Evolutionary conservation across 352 stramenopile species (phyloP), one percentile per base, ranked within the genome.

Genomic region (Globisporangium perplexum): DNA sequence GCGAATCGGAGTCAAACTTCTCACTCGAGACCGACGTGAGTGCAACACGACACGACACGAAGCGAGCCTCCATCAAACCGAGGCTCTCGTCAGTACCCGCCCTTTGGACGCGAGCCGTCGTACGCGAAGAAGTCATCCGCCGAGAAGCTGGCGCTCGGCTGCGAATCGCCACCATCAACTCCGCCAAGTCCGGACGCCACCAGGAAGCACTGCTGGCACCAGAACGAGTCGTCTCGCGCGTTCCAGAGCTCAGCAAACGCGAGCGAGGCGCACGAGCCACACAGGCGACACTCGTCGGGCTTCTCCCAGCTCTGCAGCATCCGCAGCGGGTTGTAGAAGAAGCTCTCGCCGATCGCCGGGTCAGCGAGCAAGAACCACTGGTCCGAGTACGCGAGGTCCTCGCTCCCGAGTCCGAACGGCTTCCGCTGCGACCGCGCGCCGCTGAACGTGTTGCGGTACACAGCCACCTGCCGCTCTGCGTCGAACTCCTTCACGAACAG

Each of bases 401-500:
- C 57, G 10, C 65, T 66, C 10, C 74, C 77, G 6, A 92, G 57
- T 1, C 67, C 77, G 22, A 50, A 74, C 45, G 82, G 78, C 50
- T 89, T 90, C n/a, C 62, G 54, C 8, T 46, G 59, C 4, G 60
- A 76, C 10, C 50, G 33, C 15, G 73, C 62, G 14, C 62, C 65
- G 4, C 63, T 81, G 42, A 67, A 56, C 7, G 58, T 81, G 59
- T 90, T 87, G 41, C 72, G 73, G 44, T 90, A 92, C 47, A 63
- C 63, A 8, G 76, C 47, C 8, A 60, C 52, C 18, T 72, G 61
- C 12, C 55, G 72, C 14, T 61, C 43, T 10, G 55, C 47, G 38
- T 88, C 64, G 39, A 86, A 88, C 22, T 86, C 71, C 46, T 88
- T 90, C 12, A 80, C 61, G 50, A 85, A 83, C 28, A 70, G 52